Base-by-base conservation (phyloP, 441 rosid species). In the Jatropha multifida region DNA sequence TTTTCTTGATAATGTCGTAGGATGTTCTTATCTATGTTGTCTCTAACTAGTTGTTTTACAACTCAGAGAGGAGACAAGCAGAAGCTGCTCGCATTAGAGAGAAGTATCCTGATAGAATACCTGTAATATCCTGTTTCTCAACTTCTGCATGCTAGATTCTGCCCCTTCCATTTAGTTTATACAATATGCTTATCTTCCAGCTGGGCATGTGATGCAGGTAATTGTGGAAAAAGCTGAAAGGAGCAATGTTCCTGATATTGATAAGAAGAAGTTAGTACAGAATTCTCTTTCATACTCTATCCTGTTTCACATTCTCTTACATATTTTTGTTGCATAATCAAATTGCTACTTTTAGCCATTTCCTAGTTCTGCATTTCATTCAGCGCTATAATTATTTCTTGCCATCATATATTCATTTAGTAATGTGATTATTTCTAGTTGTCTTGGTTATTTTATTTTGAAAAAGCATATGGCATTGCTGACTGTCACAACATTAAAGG, bases 181-280 rank as follows among this genome's bases (percentile, higher is more conserved):
- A 44, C 72, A 32, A 55, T 74, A 46, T 55, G 58, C 38, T 56
- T 61, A 37, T 65, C 44, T 26, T 72, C 56, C 62, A 38, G 66
- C 76, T 62, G 60, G 61, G 69, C 73, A 60, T 56, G 42, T 56
- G 73, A 49, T 79, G 79, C 83, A 93, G 98, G 96, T 93, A 80
- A 93, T 95, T 78, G 98, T 95, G 26, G 98, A 95, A 72, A 95
- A 90, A 80, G 94, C 93, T 65, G 98, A 89, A 71, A 91, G 86
- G 84, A 91, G 89, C 65, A 96, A 95, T 83, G 94, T 95, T 61
- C 98, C 98, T 55, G 98, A 94, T 76, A 94, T 94, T 84, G 98
- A 94, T 83, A 94, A 93, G 88, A 94, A 89, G 79, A 94, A 93
- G 99, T 93, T 62, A 78, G 96, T 86, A 11, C 10, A 69, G 46